Percentiles rank a stretch among this genome's conserved stretches.
These are phyloP conservation scores for Blastocystis sp. DNA, from an alignment of 352 stramenopile species.

Conservation along the genomic window DNA sequence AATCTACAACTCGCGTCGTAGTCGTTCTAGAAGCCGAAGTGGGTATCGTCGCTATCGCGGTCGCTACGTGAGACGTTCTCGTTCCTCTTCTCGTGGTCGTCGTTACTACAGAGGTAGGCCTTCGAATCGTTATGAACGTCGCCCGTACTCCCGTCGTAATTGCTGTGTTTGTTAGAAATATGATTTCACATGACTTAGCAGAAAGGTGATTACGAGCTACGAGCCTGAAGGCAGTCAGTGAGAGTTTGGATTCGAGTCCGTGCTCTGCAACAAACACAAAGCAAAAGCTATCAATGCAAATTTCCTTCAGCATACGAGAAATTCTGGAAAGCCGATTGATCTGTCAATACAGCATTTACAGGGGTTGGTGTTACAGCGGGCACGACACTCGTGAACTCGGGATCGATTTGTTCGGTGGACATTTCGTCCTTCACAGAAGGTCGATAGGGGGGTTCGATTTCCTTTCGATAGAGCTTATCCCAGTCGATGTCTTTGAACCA, in stretches of 20 bases:
- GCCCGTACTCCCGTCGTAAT: background rate
- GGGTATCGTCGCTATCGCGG: background rate
- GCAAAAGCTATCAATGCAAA: slow-evolving; percentile 40
- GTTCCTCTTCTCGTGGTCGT: background rate
- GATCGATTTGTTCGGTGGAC: slow-evolving; percentile 70
- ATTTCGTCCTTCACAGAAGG: slow-evolving; percentile 79
- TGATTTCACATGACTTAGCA: background rate
- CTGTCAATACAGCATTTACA: slow-evolving; percentile 69
- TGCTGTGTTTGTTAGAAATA: background rate
- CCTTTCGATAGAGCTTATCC: slow-evolving; percentile 78
- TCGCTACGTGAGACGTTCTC: background rate
- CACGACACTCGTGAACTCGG: slow-evolving; percentile 83
- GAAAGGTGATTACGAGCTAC: background rate
- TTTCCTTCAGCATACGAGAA: slow-evolving; percentile 75
- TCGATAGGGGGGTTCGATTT: slow-evolving; percentile 81
- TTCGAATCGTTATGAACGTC: background rate
- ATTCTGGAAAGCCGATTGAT: slow-evolving; percentile 80
- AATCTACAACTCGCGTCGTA: background rate
- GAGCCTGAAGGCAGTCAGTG: background rate
- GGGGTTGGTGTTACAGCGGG: slow-evolving; percentile 70
- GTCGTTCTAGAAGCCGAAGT: background rate
- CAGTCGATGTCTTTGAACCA: slow-evolving; percentile 86
- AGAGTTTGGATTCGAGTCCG: background rate
- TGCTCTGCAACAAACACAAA: background rate
- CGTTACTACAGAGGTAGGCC: background rate